Conservation (phyloP, 148 eudicot genomes). For the Fallopia convolvulus region DNA sequence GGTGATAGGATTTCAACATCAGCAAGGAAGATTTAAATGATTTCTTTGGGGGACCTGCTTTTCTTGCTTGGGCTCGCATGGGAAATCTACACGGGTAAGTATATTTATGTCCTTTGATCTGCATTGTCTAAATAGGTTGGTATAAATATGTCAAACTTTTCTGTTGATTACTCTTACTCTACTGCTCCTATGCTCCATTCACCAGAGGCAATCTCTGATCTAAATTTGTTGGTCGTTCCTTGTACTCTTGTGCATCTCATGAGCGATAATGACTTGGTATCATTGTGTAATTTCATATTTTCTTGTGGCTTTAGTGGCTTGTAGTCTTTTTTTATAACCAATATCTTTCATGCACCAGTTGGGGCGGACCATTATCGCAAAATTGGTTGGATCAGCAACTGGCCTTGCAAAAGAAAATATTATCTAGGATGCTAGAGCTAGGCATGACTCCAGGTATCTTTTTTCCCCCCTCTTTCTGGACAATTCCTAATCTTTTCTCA, state of each 20-base stretch:
- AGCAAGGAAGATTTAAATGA: slow-evolving; percentile 55
- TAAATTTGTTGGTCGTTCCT: not conserved
- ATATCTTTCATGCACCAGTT: slow-evolving; percentile 37
- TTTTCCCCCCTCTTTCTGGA: not conserved
- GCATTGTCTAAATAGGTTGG: not conserved
- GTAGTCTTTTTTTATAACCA: not conserved
- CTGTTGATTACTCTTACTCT: not conserved
- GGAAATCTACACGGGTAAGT: slow-evolving; percentile 91
- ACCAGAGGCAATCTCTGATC: not conserved
- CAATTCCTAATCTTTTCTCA: not conserved
- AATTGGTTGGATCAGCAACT: slow-evolving; percentile 86
- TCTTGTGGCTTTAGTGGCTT: not conserved
- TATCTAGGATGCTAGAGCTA: slow-evolving; percentile 75
- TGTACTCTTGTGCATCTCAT: not conserved
- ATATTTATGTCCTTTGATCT: not conserved
- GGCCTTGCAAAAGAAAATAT: slow-evolving; percentile 69
- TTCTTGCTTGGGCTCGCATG: slow-evolving; percentile 99
- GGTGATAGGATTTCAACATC: slow-evolving; percentile 59
- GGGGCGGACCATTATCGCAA: slow-evolving; percentile 98
- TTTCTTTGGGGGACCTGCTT: slow-evolving; percentile 99
- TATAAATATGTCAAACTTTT: not conserved
- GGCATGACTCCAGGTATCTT: slow-evolving; percentile 95
- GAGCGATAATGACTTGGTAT: not conserved
- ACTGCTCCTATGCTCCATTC: not conserved
- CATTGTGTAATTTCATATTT: not conserved